Conservation (phyloP, 2,329 filamentous ascomycete genomes). For the Cladosporium phlei region DNA sequence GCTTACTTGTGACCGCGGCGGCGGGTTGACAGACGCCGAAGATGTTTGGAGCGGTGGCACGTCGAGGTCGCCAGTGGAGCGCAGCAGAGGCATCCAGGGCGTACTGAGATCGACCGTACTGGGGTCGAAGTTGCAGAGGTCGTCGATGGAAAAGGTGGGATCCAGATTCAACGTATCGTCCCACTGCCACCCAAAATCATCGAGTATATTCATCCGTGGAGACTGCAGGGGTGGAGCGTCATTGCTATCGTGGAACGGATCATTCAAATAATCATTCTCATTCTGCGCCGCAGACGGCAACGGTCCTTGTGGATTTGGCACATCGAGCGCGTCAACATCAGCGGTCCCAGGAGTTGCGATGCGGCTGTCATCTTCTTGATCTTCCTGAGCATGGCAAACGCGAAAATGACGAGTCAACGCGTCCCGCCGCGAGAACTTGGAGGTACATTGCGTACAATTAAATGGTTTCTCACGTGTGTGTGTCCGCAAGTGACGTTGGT, state of each 20-base stretch:
- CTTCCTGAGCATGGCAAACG: background rate
- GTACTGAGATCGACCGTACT: background rate
- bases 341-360: background rate
- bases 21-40: background rate
- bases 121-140: background rate
- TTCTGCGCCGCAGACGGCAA: background rate
- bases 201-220: no score
- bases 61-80: no score
- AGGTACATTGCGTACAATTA: constrained; percentile 7
- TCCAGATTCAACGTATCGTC: constrained; percentile 13
- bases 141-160: constrained; percentile 8
- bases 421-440: constrained; percentile 8
- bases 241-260: no score
- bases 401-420: background rate
- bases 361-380: background rate
- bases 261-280: no score
- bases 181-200: constrained; percentile 12
- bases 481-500: constrained; percentile 12
- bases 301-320: background rate
- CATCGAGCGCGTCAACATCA: background rate
- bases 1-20: background rate
- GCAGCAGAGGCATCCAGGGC: background rate
- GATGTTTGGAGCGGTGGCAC: background rate
- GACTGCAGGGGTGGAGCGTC: no score
- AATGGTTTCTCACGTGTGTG: constrained; percentile 14